Base-by-base conservation (phyloP, 495 filamentous ascomycete genomes). In the Astrothelium macrocarpum region DNA sequence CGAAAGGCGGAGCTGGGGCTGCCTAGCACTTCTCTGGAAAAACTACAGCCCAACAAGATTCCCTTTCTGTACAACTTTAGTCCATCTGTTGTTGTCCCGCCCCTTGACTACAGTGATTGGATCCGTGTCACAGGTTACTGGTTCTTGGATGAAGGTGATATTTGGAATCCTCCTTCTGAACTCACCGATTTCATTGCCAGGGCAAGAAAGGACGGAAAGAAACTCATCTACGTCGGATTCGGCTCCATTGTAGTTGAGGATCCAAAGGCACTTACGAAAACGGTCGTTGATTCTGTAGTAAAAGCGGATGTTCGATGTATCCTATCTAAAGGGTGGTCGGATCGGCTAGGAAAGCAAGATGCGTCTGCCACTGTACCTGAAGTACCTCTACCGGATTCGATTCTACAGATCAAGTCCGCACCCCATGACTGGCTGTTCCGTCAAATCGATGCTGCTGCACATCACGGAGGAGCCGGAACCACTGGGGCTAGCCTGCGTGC, bases 261-360 rank as follows among this genome's bases (percentile, higher is more conserved):
- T 71, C 88, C 92, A 12, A 85, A 83, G 39, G 90, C 90, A 61
- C 79, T 98, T 71, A 97, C 93, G 39, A 83, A 85, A 68, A 91
- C 92, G 0, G 88, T 98, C 14, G 87, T 98, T 34, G 89, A 95
- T 62, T 91, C 90, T 0, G 90, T 97, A 5, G 75, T 84, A 62
- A 96, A 95, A 74, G 95, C 95, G 0, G 93, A 95, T 69, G 90
- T 97, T 3, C 84, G 93, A 53, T 97, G 95, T 68, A 94, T 98
- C 68, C 81, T 98, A 9, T 95, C 90, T 29, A 97, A 97, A 72
- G 94, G 94, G n/a, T 98, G 94, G 94, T 96, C 91, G n/a, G 94
- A 97, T 73, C 84, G 92, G 25, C 79, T 91, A 16, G 85, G 80
- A 66, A 82, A 80, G 36, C 79, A 84, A 49, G 77, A 84, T 26